Evolutionary conservation across 1,284 basidiomycete species (phyloP).

Genomic region (Naganishia liquefaciens): DNA sequence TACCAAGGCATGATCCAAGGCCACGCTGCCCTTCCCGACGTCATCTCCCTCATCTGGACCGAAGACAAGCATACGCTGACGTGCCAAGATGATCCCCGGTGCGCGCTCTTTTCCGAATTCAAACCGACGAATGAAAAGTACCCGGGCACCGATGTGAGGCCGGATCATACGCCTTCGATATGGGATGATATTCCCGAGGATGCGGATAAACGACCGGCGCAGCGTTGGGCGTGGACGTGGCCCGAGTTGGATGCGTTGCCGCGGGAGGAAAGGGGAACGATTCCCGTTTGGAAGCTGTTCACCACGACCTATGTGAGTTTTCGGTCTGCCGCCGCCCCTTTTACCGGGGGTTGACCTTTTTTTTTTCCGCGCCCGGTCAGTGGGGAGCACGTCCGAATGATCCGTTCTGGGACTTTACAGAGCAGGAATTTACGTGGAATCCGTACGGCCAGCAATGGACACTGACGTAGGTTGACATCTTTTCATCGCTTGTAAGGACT

Average conservation of each 20-base stretch:
- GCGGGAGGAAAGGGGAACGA: conserved; percentile 42
- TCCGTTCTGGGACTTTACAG: conserved; percentile 42
- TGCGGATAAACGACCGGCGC: conserved; percentile 13
- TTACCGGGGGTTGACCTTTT: background rate
- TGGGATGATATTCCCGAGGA: conserved; percentile 31
- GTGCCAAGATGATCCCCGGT: conserved; percentile 49
- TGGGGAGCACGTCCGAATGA: conserved; percentile 42
- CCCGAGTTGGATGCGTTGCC: conserved; percentile 40
- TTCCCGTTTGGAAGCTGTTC: conserved; percentile 47
- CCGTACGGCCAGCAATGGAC: conserved; percentile 49
- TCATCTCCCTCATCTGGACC: conserved; percentile 40
- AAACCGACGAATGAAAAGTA: conserved; percentile 37
- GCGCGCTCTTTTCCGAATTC: conserved; percentile 46
- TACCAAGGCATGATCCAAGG: conserved; percentile 27
- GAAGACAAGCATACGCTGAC: conserved; percentile 39
- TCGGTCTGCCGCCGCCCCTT: background rate
- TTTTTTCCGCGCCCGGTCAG: conserved; percentile 37
- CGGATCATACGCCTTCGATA: conserved; percentile 29
- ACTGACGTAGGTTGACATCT: conserved; percentile 37
- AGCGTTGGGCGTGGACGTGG: conserved; percentile 31
- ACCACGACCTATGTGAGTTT: conserved; percentile 46
- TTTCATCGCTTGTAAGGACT: background rate
- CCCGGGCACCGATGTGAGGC: conserved; percentile 22
- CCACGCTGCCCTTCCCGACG: conserved; percentile 27
- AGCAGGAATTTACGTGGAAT: conserved; percentile 46